Base-by-base conservation (phyloP, 139 green algal genomes). In the Coccomyxa sp. region DNA sequence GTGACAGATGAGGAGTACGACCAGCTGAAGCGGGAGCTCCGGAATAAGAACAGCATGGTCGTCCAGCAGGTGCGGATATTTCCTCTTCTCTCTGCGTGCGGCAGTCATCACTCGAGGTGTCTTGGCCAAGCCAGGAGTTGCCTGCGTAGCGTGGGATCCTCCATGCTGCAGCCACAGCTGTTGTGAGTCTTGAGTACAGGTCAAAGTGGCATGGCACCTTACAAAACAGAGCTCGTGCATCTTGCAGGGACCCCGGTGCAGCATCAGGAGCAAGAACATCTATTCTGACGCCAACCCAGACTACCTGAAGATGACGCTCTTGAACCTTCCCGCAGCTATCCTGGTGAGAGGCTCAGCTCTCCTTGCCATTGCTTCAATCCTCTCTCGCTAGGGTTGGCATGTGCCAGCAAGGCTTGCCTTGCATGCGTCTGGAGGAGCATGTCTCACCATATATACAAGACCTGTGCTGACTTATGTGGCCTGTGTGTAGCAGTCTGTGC, bases 1-100 rank as follows among this genome's bases (percentile, higher is more conserved):
- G 82, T 98, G 85, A 81, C 68, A 2, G 93, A 98, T 79, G 88
- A 90, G 31, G 92, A 97, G 29, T 98, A 92, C 41, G 91, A 98
- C 44, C 78, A 75, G 0, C 90, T 98, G 22, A 95, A 95, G 78
- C 75, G 70, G 0, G 39, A 92, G 75, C 87, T 97, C 7, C 89
- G 86, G 74, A 79, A 74, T 16, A 85, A 89, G 75, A 79, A 76
- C 84, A 92, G 84, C 76, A 76, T 88, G 3, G 87, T 93, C 0
- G 81, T 27, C 78, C 85, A 31, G 55, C 87, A 78, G 83, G 78
- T 69, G 55, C 35, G 39, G 74, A n/a, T n/a, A n/a, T n/a, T n/a
- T n/a, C n/a, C n/a, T n/a, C n/a, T n/a, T n/a, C n/a, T n/a, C n/a
- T 75, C 18, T 24, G 33, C 34, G 10, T 75, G 70, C 34, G 27